Evolutionary conservation across 1,284 basidiomycete species (phyloP), one percentile per base, ranked within the genome.

Genomic region (Xerocomus amazonicus): DNA sequence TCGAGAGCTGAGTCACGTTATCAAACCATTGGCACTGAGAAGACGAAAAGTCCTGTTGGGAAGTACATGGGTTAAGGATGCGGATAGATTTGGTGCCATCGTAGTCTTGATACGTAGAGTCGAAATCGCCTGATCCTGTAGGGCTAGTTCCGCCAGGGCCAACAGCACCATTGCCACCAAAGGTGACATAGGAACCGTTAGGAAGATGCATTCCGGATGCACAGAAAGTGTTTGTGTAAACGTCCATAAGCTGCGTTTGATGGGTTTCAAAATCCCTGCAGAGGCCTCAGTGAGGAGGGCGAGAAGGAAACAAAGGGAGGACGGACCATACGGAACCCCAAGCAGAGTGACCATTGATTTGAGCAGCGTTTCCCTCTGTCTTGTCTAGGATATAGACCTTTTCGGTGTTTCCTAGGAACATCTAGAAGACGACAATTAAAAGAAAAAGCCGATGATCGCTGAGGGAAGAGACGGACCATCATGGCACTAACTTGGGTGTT

Each of bases 181-280:
- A 79, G 3, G 83, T 83, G 32, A 74, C 73, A 45, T 70, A 84
- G 5, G 81, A 83, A 17, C 80, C 81, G 46, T 84, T 84, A 1
- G 81, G 82, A 2, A 83, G 65, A 62, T 83, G 82, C 81, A 77
- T 84, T 45, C 84, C 85, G 14, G 85, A 87, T 12, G 87, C 80
- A 60, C 88, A 94, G 73, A 96, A 96, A 12, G 81, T 76, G 68
- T 95, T 95, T 36, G 87, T 89, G 46, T 69, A 58, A 37, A 96
- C 77, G 50, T 87, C 84, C 86, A 95, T 84, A 0, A 74, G 58
- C 16, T 71, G 70, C 2, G 79, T 71, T 7, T 74, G 65, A 52
- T 77, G 77, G 1, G 77, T 69, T 12, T 72, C 64, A 14, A 59
- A 46, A 42, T 67, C 57, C 64, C 62, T 67, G 34, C 3, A 4